Percentiles rank a stretch among this genome's conserved stretches.
Conservation (phyloP, 106 monocot genomes). For the Vanilla planifolia region DNA sequence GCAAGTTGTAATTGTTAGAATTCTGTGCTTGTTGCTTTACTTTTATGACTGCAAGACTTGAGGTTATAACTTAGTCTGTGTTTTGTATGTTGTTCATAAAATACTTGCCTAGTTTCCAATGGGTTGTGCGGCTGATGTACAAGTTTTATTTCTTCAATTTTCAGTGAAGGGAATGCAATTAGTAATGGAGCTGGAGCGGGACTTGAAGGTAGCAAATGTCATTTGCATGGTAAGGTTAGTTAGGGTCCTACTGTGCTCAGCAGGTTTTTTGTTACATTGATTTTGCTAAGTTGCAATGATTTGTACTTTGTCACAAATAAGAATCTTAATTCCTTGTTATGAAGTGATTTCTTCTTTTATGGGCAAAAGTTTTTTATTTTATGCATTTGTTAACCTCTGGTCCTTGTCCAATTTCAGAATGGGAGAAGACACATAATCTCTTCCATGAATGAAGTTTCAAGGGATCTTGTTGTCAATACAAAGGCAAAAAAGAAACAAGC, state of each 20-base stretch:
- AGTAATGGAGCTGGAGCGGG: constrained; percentile 92
- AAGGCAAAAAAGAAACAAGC: constrained; percentile 87
- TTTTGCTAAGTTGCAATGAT: neutral
- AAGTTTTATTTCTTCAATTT: too few relatives aligned
- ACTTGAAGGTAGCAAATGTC: constrained; percentile 95
- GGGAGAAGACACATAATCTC: constrained; percentile 83
- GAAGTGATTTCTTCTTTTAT: constrained; percentile 8
- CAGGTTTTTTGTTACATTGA: neutral
- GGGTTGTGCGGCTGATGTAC: too few relatives aligned
- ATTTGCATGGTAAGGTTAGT: constrained; percentile 85
- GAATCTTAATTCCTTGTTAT: neutral
- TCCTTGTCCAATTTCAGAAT: constrained; percentile 55
- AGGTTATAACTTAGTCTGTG: too few relatives aligned
- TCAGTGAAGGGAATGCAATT: constrained; percentile 96
- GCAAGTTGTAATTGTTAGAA: too few relatives aligned
- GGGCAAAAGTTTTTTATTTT: neutral
- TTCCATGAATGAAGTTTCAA: constrained; percentile 89
- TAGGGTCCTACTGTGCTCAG: too few relatives aligned
- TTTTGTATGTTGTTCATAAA: too few relatives aligned
- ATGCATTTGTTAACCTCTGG: neutral
- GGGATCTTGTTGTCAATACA: constrained; percentile 89
- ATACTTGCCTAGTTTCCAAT: too few relatives aligned
- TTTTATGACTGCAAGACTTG: too few relatives aligned
- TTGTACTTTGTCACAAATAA: neutral
- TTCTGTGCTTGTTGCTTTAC: too few relatives aligned